These are phyloP conservation scores for Eucalyptus coolabah DNA, from an alignment of 345 rosid genomes.

Conservation along the genomic window DNA sequence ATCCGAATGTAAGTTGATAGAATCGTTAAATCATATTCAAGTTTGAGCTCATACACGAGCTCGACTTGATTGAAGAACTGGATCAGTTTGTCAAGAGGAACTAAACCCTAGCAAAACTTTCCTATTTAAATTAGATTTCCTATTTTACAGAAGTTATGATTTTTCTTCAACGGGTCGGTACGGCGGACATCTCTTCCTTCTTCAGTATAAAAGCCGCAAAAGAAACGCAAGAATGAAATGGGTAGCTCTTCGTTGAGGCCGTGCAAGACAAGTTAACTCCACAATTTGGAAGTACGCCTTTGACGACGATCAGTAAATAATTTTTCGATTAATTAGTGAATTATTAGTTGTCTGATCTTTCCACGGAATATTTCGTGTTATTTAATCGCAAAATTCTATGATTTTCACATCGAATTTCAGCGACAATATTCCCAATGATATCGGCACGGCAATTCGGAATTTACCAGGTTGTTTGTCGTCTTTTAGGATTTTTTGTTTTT, in stretches of 20 bases:
- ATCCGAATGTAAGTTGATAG: accelerated
- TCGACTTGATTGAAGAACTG: too few species aligned
- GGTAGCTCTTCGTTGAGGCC: background rate
- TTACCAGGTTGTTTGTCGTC: background rate
- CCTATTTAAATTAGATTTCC: too few species aligned
- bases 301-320: background rate
- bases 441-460: background rate
- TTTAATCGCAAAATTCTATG: too few species aligned
- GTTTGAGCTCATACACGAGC: background rate
- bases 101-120: too few species aligned
- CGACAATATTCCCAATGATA: background rate
- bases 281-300: background rate
- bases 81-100: too few species aligned
- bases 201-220: background rate
- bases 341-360: too few species aligned
- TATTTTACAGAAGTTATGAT: background rate
- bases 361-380: too few species aligned
- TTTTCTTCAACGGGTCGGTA: background rate
- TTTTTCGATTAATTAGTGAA: background rate
- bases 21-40: background rate
- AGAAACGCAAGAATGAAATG: background rate
- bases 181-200: background rate
- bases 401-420: too few species aligned
- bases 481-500: too few species aligned
- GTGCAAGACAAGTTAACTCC: background rate